Evolutionary conservation across 225 moss, liverwort and hornwort species (phyloP).

Genomic region (Anthoceros angustus): DNA sequence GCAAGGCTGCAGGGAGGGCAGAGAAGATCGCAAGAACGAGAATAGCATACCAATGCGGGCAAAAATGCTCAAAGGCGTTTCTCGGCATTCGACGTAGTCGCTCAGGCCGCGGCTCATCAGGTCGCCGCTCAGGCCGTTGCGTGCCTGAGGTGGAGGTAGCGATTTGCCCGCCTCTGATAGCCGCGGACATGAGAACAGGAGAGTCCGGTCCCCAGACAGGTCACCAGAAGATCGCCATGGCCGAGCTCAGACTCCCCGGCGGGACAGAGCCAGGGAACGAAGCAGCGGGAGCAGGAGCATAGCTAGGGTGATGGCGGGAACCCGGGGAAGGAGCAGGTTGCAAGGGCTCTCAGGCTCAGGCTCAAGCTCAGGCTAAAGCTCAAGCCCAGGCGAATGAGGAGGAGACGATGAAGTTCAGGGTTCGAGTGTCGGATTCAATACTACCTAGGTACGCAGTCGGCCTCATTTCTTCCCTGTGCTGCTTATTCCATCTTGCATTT

Average conservation of each 20-base stretch:
- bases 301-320: slow-evolving; percentile 36
- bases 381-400: slow-evolving; percentile 61
- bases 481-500: background rate
- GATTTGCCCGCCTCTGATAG: no score
- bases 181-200: slow-evolving; percentile 19
- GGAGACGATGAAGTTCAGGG: slow-evolving; percentile 74
- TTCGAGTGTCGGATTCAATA: slow-evolving; percentile 72
- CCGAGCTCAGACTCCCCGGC: background rate
- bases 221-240: background rate
- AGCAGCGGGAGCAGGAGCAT: slow-evolving; percentile 10
- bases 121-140: no score
- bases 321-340: slow-evolving; percentile 42
- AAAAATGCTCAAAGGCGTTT: no score
- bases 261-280: background rate
- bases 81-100: no score
- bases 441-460: slow-evolving; percentile 37
- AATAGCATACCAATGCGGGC: no score
- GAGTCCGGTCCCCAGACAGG: slow-evolving; percentile 11
- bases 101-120: no score
- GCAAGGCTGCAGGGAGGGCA: no score
- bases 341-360: slow-evolving; percentile 5
- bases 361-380: slow-evolving; percentile 15
- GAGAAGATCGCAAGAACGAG: no score
- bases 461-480: background rate
- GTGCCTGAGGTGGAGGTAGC: no score